Percentiles rank a stretch among this genome's conserved stretches.
phyloP scores from a whole-genome alignment of 2,329 filamentous ascomycete species.

The Stachybotrys chartarum region DNA sequence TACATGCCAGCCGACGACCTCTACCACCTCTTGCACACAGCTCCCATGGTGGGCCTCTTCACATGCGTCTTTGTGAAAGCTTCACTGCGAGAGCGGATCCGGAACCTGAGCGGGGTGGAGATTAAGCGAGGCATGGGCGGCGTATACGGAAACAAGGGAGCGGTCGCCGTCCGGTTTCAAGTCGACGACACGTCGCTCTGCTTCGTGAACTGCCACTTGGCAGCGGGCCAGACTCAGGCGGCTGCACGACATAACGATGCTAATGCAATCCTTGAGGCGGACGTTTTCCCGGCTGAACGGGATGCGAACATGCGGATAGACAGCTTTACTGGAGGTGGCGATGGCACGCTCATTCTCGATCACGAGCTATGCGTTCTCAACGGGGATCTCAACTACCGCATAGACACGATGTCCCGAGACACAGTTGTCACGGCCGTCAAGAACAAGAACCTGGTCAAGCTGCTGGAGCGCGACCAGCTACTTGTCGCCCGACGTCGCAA shows the following conservation, averaged over 20 bases:
- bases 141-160: conserved; percentile 93
- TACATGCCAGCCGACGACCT: conserved; percentile 68
- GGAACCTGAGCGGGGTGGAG: conserved; percentile 70
- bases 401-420: conserved; percentile 93
- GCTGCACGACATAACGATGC: conserved; percentile 89
- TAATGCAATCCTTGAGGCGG: conserved; percentile 77
- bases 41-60: conserved; percentile 84
- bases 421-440: conserved; percentile 83
- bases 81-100: conserved; percentile 66
- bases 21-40: conserved; percentile 82
- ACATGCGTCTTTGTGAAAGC: conserved; percentile 93
- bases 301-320: conserved; percentile 64
- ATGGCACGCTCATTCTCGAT: conserved; percentile 89
- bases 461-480: conserved; percentile 89
- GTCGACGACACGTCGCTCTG: conserved; percentile 91
- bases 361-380: conserved; percentile 97
- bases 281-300: conserved; percentile 64
- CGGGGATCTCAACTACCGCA: conserved; percentile 95
- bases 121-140: conserved; percentile 96
- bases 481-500: conserved; percentile 84
- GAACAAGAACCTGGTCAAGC: conserved; percentile 71
- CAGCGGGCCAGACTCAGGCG: conserved; percentile 86
- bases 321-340: conserved; percentile 83
- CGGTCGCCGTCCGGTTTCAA: conserved; percentile 83
- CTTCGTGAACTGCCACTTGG: conserved; percentile 95